Evolutionary conservation across 495 filamentous ascomycete species (phyloP).

Genomic region (Penicillium paradoxum): DNA sequence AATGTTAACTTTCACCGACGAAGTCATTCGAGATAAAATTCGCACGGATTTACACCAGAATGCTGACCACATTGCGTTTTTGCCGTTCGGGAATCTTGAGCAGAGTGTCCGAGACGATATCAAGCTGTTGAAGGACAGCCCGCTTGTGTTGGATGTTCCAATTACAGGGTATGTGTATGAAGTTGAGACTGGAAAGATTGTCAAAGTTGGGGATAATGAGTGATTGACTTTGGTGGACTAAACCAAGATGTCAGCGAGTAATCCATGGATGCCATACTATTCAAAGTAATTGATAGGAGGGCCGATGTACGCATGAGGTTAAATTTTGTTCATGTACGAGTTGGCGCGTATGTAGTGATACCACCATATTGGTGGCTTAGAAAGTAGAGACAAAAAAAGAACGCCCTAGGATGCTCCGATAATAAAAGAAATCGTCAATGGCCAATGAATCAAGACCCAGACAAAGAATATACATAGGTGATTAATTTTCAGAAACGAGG

Average conservation of each 20-base stretch:
- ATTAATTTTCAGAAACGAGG: slow-evolving; percentile 6
- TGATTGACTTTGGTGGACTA: neutral
- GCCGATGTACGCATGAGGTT: neutral
- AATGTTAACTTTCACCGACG: slow-evolving; percentile 75
- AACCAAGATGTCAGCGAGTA: neutral
- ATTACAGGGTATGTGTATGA: slow-evolving; percentile 79
- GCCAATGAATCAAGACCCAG: slow-evolving; percentile 2
- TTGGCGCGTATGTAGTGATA: neutral
- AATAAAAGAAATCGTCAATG: slow-evolving; percentile 2
- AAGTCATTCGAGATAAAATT: slow-evolving; percentile 54
- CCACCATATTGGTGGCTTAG: neutral
- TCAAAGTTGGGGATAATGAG: slow-evolving; percentile 37
- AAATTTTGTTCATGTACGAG: neutral
- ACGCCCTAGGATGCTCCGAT: slow-evolving; percentile 3
- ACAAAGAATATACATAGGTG: slow-evolving; percentile 2
- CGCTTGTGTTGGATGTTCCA: slow-evolving; percentile 53
- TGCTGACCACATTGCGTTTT: slow-evolving; percentile 49
- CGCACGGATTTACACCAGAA: slow-evolving; percentile 52
- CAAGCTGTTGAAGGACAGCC: slow-evolving; percentile 51
- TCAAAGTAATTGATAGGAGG: neutral
- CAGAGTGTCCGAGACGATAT: slow-evolving; percentile 64
- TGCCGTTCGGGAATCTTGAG: slow-evolving; percentile 61
- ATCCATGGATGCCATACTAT: neutral
- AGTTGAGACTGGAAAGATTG: slow-evolving; percentile 69
- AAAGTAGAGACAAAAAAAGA: slow-evolving; percentile 1